A percentile compares a stretch with the other conserved stretches of the same genome.
phyloP scores from a whole-genome alignment of 1,284 basidiomycete species.

The Trametes pubescens region DNA sequence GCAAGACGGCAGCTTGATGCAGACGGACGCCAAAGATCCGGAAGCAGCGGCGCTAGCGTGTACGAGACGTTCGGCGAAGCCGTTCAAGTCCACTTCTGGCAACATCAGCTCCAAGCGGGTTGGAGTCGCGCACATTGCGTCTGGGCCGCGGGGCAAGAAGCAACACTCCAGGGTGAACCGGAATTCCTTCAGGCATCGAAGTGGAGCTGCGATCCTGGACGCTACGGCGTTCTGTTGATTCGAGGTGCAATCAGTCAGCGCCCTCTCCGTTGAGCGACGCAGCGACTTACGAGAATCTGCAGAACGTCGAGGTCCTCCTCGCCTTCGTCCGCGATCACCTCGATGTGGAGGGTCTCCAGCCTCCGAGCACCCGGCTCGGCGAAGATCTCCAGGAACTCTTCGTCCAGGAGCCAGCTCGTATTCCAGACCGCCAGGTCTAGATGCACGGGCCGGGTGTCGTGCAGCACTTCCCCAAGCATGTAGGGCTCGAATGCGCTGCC shows the following conservation, averaged over 20 bases:
- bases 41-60: not conserved
- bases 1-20: not conserved
- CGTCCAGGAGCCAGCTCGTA: not conserved
- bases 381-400: not conserved
- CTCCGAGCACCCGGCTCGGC: not conserved
- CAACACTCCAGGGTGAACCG: not conserved
- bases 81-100: not conserved
- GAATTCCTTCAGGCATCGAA: not conserved
- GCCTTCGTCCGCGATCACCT: not conserved
- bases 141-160: too few species aligned
- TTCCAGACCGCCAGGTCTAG: not conserved
- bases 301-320: not conserved
- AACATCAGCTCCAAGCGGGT: not conserved
- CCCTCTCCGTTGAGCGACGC: not conserved
- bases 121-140: not conserved
- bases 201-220: not conserved
- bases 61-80: not conserved
- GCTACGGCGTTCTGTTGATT: not conserved
- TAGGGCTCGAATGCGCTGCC: not conserved
- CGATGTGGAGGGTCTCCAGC: not conserved
- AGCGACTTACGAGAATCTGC: not conserved
- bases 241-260: not conserved
- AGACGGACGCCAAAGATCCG: not conserved
- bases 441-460: not conserved
- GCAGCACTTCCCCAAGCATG: not conserved